These are phyloP conservation scores for Golubevia pallescens DNA, from an alignment of 1,284 basidiomycete genomes.

Conservation along the genomic window DNA sequence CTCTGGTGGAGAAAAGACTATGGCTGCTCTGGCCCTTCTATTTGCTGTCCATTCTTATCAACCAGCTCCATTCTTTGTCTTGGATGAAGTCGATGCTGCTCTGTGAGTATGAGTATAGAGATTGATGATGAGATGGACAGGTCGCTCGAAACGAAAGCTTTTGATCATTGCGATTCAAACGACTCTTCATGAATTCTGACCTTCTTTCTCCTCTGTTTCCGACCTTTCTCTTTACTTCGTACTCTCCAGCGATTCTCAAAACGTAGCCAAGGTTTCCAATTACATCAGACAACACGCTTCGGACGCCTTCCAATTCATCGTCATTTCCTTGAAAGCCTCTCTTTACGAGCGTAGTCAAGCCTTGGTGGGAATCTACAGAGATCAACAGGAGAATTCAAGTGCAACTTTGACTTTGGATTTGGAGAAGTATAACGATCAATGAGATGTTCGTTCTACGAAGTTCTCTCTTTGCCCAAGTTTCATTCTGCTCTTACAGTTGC, in stretches of 20 bases:
- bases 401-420: conserved; percentile 53
- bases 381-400: conserved; percentile 46
- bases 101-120: conserved; percentile 64
- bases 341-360: conserved; percentile 58
- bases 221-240: not conserved
- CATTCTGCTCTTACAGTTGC: too few relatives aligned
- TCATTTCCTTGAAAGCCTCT: conserved; percentile 83
- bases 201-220: not conserved
- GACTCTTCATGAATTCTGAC: too few relatives aligned
- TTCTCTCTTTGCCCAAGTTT: too few relatives aligned
- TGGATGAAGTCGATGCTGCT: conserved; percentile 97
- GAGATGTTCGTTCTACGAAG: too few relatives aligned
- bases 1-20: conserved; percentile 97
- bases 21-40: conserved; percentile 90
- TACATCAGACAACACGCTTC: conserved; percentile 58
- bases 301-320: conserved; percentile 88
- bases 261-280: conserved; percentile 57
- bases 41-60: conserved; percentile 94
- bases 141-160: too few relatives aligned
- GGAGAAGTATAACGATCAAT: conserved; percentile 37
- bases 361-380: conserved; percentile 53
- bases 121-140: not conserved
- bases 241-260: conserved; percentile 41
- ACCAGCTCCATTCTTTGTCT: conserved; percentile 96
- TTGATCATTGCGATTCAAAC: too few relatives aligned